Evolutionary conservation across 257 asterid genomes (phyloP).

Genomic region (Solanum phureja): DNA sequence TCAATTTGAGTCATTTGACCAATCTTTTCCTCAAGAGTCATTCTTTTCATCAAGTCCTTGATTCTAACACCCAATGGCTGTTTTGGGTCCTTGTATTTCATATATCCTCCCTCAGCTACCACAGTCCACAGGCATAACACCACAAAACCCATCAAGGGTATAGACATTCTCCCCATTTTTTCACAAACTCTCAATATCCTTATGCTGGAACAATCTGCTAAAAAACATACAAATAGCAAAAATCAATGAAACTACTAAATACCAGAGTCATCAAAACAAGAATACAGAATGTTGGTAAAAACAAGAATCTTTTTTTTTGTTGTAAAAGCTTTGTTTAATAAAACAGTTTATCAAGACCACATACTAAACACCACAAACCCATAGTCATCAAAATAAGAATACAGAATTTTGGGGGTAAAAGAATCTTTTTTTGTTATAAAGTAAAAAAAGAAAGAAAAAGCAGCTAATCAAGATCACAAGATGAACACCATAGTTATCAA

Average conservation of each 20-base stretch:
- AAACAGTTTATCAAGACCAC: no score
- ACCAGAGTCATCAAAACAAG: background rate
- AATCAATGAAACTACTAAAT: background rate
- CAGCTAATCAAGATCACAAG: background rate
- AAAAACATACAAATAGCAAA: background rate
- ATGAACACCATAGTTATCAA: background rate
- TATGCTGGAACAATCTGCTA: background rate
- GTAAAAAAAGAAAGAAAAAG: background rate
- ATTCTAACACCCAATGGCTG: conserved; percentile 51
- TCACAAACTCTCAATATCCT: background rate
- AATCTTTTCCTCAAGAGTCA: conserved; percentile 79
- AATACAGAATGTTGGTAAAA: no score
- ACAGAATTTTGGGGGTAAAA: background rate
- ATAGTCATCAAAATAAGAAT: background rate
- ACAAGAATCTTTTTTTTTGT: no score
- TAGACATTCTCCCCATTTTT: conserved; percentile 2
- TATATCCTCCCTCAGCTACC: conserved; percentile 35
- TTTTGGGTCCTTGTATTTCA: conserved; percentile 59
- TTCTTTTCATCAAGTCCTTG: conserved; percentile 53
- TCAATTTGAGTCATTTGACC: conserved; percentile 92
- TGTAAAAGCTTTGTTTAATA: rapidly evolving
- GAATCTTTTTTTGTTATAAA: background rate
- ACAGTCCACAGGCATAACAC: conserved; percentile 23
- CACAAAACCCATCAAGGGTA: conserved; percentile 16
- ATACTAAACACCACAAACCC: no score